Conservation (phyloP, 345 rosid genomes). For the Moricandia moricandioides region DNA sequence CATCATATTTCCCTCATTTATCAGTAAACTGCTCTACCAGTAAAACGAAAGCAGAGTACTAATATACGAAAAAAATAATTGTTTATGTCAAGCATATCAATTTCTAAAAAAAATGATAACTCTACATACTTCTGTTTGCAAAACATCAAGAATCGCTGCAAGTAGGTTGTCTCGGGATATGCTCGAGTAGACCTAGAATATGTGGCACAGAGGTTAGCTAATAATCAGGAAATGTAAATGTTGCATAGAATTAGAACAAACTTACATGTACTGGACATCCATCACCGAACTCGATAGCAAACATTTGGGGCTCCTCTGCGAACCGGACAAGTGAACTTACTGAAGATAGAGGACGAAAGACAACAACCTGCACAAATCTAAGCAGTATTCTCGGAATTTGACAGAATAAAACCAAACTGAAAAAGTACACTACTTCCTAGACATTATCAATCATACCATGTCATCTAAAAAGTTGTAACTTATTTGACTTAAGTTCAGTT, state of each 20-base stretch:
- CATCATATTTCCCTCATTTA: conserved; percentile 18
- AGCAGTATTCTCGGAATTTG: conserved; percentile 71
- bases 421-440: conserved; percentile 11
- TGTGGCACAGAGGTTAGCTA: conserved; percentile 36
- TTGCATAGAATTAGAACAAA: conserved; percentile 7
- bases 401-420: conserved; percentile 25
- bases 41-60: neutral
- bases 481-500: conserved; percentile 2
- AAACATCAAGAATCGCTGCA: conserved; percentile 91
- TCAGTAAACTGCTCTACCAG: conserved; percentile 9
- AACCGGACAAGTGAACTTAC: conserved; percentile 92
- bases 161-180: conserved; percentile 94
- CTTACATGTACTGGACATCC: conserved; percentile 98
- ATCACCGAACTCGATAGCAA: conserved; percentile 91
- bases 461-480: conserved; percentile 1
- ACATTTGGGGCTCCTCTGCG: conserved; percentile 99
- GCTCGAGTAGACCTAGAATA: conserved; percentile 80
- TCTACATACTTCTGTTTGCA: conserved; percentile 93
- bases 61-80: neutral
- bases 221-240: conserved; percentile 13
- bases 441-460: conserved; percentile 9
- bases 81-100: conserved; percentile 1
- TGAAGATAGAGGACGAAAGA: conserved; percentile 83
- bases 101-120: neutral
- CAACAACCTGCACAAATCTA: conserved; percentile 99